Conservation (phyloP, 208 protist genomes). For the Acanthamoeba rhysodes region DNA sequence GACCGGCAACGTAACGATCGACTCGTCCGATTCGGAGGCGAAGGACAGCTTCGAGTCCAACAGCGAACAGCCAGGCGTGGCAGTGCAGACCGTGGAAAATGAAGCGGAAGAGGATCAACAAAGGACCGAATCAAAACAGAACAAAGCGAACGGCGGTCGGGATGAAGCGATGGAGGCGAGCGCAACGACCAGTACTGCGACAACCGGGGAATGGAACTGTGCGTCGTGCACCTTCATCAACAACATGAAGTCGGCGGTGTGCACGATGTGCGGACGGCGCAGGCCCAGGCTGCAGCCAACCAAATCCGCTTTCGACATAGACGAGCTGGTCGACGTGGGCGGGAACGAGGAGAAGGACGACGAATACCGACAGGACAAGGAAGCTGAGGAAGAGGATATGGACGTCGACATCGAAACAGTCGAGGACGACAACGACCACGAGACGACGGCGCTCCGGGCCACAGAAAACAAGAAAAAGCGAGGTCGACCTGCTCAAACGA, state of each 20-base stretch:
- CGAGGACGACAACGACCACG: not conserved
- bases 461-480: not conserved
- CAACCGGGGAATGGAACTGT: not conserved
- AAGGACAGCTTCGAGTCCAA: not conserved
- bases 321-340: not conserved
- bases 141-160: not conserved
- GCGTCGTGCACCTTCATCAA: constrained; percentile 8
- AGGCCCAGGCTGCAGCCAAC: not conserved
- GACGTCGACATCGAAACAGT: constrained; percentile 20
- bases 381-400: not conserved
- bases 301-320: not conserved
- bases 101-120: not conserved
- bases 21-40: not conserved
- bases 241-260: not conserved
- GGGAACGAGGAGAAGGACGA: not conserved
- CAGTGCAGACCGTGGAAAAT: too few relatives aligned
- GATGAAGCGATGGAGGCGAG: not conserved
- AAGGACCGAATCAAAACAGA: not conserved
- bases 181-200: not conserved
- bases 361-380: not conserved
- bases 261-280: not conserved
- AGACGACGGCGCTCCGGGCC: not conserved
- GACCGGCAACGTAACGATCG: not conserved
- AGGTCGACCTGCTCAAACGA: not conserved
- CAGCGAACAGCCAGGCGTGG: not conserved